Base-by-base conservation (phyloP, 352 stramenopile species). In the Globisporangium okanoganense region DNA sequence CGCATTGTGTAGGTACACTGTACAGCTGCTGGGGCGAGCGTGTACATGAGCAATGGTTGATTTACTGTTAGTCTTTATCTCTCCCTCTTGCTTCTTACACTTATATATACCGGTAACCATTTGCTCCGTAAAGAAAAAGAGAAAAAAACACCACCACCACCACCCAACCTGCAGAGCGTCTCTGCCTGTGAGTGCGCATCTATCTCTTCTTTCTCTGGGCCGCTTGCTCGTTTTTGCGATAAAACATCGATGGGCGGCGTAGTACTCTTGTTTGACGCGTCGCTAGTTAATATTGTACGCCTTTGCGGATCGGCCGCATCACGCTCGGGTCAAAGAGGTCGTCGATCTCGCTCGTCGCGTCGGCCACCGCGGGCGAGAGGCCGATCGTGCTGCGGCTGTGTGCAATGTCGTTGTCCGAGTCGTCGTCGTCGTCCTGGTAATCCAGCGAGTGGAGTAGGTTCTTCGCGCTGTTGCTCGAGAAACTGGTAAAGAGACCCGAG, bases 301-400 rank as follows among this genome's bases (percentile, higher is more conserved):
- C 78, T 67, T 75, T 84, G 18, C 74, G 75, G 59, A 87, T 85
- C 29, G 75, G 75, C n/a, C 78, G 75, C 78, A 87, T 83, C 33
- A 87, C 69, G 55, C 75, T 76, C 13, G 75, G 73, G 47, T 72
- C 66, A 45, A 73, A 65, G 27, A 87, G 56, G 40, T 88, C 79
- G 49, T 80, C 79, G 55, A 81, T 78, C 38, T 61, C 62, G 27
- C 50, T 65, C 56, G 47, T 72, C 25, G 49, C 66, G 50, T 51
- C 49, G 10, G 24, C 54, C 24, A 58, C 60, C 0, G 51, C 43
- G 1, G 61, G 36, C 6, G 49, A 64, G 16, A 58, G 50, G 8
- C 58, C 64, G 33, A 55, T 51, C 33, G 33, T 66, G 51, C 33
- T 66, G 35, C 33, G 10, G 38, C 45, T 60, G 8, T 43, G 48